These are phyloP conservation scores for Colletotrichum gigasporum DNA, from an alignment of 2,329 filamentous ascomycete species.

Conservation along the genomic window DNA sequence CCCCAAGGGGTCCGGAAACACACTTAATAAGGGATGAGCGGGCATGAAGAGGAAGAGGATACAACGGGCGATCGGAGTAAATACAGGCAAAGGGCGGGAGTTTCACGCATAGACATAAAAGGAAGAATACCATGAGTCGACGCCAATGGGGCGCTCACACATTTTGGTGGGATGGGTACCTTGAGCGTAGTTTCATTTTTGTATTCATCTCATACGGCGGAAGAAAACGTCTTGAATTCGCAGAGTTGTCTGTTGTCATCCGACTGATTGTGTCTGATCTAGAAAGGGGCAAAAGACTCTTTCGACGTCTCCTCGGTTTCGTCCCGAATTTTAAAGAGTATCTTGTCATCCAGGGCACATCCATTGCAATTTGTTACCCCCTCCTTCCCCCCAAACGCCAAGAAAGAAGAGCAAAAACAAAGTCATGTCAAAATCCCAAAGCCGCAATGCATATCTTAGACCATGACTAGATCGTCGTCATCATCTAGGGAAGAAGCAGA, in stretches of 20 bases:
- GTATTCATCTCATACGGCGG: background rate
- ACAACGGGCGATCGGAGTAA: constrained; percentile 10
- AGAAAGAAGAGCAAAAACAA: background rate
- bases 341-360: background rate
- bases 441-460: background rate
- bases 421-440: background rate
- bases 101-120: constrained; percentile 8
- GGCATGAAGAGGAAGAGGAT: background rate
- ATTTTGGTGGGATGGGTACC: background rate
- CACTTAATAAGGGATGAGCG: constrained; percentile 75
- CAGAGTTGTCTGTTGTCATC: background rate
- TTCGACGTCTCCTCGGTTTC: background rate
- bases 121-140: constrained; percentile 14
- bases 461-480: constrained; percentile 24
- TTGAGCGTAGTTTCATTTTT: background rate
- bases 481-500: background rate
- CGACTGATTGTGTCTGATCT: background rate
- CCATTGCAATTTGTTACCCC: background rate
- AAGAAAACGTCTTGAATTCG: background rate
- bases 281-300: background rate
- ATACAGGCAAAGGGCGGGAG: constrained; percentile 6
- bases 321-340: background rate
- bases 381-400: background rate
- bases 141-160: background rate
- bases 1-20: constrained; percentile 84